Conservation (phyloP, 257 asterid genomes). For the Gentiana straminea region DNA sequence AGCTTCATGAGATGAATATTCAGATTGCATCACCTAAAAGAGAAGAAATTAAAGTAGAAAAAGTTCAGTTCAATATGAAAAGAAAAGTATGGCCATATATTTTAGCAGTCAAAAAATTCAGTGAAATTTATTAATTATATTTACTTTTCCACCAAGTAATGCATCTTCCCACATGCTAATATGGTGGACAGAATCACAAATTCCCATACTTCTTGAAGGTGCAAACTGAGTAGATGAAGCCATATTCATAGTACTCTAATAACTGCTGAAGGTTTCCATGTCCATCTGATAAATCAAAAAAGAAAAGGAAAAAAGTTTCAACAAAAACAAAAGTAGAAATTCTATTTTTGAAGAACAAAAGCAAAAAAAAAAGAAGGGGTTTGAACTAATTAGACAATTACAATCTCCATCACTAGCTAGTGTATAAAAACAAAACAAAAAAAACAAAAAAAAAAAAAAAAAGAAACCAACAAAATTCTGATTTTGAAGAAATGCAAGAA, state of each 20-base stretch:
- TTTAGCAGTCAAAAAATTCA: neutral
- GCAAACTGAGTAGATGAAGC: conserved; percentile 68
- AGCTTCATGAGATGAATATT: conserved; percentile 55
- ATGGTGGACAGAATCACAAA: conserved; percentile 60
- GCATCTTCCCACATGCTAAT: conserved; percentile 81
- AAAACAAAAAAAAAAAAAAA: too few relatives aligned
- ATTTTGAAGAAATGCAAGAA: too few relatives aligned
- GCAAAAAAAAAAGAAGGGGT: neutral
- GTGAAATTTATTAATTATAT: neutral
- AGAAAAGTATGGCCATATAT: too few relatives aligned
- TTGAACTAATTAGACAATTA: neutral
- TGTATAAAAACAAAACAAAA: too few relatives aligned
- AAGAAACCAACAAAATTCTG: too few relatives aligned
- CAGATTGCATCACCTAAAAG: conserved; percentile 26
- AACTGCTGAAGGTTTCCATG: neutral
- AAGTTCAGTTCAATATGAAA: conserved; percentile 1
- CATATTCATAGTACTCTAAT: conserved; percentile 34
- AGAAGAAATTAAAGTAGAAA: neutral
- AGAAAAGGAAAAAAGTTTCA: too few relatives aligned
- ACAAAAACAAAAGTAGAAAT: too few relatives aligned
- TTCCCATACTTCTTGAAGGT: conserved; percentile 52
- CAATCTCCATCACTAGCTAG: too few relatives aligned
- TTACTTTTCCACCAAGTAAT: conserved; percentile 53
- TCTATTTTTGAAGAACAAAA: too few relatives aligned
- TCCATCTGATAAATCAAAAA: neutral